A percentile compares a stretch with the other conserved stretches of the same genome.
These are phyloP conservation scores for Alternaria metachromatica DNA, from an alignment of 2,329 filamentous ascomycete genomes.

Conservation along the genomic window DNA sequence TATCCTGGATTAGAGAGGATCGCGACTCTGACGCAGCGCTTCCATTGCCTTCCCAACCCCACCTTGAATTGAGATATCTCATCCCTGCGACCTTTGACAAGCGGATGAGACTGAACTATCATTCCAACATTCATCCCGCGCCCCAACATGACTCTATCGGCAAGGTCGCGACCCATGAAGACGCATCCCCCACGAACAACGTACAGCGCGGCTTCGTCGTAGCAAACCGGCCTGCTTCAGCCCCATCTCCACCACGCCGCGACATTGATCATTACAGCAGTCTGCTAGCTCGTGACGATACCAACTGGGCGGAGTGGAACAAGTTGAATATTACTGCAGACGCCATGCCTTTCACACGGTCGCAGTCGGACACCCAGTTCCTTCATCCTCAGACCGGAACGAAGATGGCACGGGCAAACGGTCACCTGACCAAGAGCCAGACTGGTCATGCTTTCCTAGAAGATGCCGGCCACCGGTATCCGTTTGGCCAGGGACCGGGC, in stretches of 20 bases:
- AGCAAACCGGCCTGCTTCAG: background rate
- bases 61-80: conserved; percentile 4
- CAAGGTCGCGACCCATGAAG: conserved; percentile 5
- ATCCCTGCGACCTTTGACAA: background rate
- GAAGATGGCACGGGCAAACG: background rate
- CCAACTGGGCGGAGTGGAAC: conserved; percentile 17
- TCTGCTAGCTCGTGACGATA: conserved; percentile 12
- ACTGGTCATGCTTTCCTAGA: background rate
- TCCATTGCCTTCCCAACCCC: background rate
- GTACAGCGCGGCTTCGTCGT: conserved; percentile 17
- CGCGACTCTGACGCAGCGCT: background rate
- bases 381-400: background rate
- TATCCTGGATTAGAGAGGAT: background rate
- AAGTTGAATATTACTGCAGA: background rate
- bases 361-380: background rate
- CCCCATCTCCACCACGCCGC: background rate
- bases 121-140: conserved; percentile 1
- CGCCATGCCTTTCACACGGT: conserved; percentile 7
- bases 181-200: conserved; percentile 9
- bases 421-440: background rate
- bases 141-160: background rate
- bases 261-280: conserved; percentile 1
- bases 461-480: background rate
- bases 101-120: background rate
- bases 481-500: background rate